Conservation (phyloP, 2,329 filamentous ascomycete genomes). For the Botrytis hyacinthi region DNA sequence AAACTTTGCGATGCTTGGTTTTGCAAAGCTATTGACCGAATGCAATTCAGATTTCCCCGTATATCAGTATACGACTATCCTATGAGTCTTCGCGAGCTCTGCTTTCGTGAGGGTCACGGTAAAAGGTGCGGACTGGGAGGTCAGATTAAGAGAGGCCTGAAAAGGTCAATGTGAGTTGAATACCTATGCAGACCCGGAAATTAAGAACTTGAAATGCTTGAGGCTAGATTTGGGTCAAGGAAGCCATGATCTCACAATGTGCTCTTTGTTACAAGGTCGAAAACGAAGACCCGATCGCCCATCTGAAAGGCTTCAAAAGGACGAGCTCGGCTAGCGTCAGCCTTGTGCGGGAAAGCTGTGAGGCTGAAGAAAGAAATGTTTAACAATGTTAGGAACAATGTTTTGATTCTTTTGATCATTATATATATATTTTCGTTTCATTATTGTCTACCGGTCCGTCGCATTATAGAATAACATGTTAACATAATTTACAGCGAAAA, state of each 20-base stretch:
- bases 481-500: constrained; percentile 19
- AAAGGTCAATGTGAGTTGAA: not conserved
- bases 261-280: constrained; percentile 1
- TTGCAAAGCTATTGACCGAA: not conserved
- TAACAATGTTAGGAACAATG: constrained; percentile 18
- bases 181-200: not conserved
- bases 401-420: not conserved
- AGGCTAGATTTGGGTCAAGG: too few relatives aligned
- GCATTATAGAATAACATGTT: constrained; percentile 11
- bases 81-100: not conserved
- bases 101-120: not conserved
- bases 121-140: not conserved
- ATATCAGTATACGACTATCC: not conserved
- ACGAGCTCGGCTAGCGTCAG: constrained; percentile 19
- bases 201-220: not conserved
- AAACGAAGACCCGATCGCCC: not conserved
- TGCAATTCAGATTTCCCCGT: too few relatives aligned
- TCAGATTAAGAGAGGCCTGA: not conserved
- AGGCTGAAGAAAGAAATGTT: constrained; percentile 18
- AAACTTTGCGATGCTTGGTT: not conserved
- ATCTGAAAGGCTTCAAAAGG: constrained; percentile 3
- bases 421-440: not conserved
- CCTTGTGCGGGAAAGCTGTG: constrained; percentile 13
- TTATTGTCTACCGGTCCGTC: not conserved
- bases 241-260: not conserved